A percentile compares a stretch with the other conserved stretches of the same genome.
Conservation (phyloP, 441 rosid genomes). For the Adansonia rubrostipa region DNA sequence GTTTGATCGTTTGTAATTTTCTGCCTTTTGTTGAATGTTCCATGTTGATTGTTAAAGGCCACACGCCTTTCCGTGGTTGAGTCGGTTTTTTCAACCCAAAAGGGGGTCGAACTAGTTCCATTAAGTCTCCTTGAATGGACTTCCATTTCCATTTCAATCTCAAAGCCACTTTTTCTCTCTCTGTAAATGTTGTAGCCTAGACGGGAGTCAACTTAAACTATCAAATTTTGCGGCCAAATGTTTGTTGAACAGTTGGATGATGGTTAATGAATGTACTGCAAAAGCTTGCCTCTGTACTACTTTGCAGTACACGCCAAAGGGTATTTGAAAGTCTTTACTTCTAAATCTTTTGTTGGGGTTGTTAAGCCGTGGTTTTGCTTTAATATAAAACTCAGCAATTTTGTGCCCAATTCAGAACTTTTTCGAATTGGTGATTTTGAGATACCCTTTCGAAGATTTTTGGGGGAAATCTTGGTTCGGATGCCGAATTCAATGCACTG, state of each 20-base stretch:
- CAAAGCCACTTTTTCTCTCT: neutral
- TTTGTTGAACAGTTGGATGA: neutral
- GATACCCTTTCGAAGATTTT: slow-evolving; percentile 3
- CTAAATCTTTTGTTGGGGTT: neutral
- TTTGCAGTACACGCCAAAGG: slow-evolving; percentile 38
- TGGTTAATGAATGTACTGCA: slow-evolving; percentile 36
- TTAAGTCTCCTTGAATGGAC: neutral
- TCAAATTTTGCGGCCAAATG: slow-evolving; percentile 18
- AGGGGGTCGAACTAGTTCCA: slow-evolving; percentile 1
- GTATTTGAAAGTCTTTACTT: neutral
- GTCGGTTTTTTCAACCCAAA: neutral
- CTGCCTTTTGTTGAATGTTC: neutral
- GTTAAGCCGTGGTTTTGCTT: slow-evolving; percentile 11
- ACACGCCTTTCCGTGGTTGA: neutral
- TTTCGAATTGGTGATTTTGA: neutral
- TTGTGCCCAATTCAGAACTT: neutral
- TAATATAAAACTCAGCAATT: neutral
- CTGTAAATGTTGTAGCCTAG: neutral
- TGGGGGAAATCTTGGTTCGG: neutral
- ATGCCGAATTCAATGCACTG: slow-evolving; percentile 26
- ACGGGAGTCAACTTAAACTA: slow-evolving; percentile 22
- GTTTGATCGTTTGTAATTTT: neutral
- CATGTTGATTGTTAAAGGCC: neutral
- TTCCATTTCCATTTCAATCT: neutral
- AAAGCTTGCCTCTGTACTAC: slow-evolving; percentile 27